Evolutionary conservation across 805 yeast genomes (phyloP), one percentile per base, ranked within the genome.

Genomic region (Brettanomyces sp.): DNA sequence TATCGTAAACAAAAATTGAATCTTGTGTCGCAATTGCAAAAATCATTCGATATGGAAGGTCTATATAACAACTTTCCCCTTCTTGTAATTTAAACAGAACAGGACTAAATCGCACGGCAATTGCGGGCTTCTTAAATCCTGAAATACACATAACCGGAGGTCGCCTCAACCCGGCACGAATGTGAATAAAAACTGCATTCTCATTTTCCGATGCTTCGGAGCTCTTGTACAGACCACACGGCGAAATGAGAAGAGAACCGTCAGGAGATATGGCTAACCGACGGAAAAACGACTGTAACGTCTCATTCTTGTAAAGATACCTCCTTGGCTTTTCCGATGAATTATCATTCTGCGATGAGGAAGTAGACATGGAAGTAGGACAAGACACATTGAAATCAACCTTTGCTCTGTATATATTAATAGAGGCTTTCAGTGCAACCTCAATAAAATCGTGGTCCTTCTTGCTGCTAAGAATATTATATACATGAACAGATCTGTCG

Each of bases 21-120:
- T 87, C 96, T 47, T 86, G 89, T 0, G 97, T 90, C 0, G 96
- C 98, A 18, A 93, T 84, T 0, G 97, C 98, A 66, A 85, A 90
- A 1, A 91, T 66, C 79, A 93, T 76, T 50, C 88, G 76, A 57
- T 93, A 89, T 1, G 87, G 84, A 40, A 90, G 63, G 4, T 68
- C 63, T 49, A 87, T 73, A 12, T 72, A 73, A 22, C 49, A 43
- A 7, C 43, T 50, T 14, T 48, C 49, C 2, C 40, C 41, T 5
- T 47, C 45, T 3, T 53, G 39, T 34, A 71, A 62, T 46, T 68
- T 65, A 59, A 81, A 90, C 34, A 73, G 58, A 2, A 74, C 64
- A 0, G 95, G 95, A 36, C 82, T 82, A 63, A 93, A 93, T 13
- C 83, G 65, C 11, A 88, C 76, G 0, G 85, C 96, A 33, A 90